Conservation (phyloP, 139 green algal species). For the Chlamydomonas schloesseri region DNA sequence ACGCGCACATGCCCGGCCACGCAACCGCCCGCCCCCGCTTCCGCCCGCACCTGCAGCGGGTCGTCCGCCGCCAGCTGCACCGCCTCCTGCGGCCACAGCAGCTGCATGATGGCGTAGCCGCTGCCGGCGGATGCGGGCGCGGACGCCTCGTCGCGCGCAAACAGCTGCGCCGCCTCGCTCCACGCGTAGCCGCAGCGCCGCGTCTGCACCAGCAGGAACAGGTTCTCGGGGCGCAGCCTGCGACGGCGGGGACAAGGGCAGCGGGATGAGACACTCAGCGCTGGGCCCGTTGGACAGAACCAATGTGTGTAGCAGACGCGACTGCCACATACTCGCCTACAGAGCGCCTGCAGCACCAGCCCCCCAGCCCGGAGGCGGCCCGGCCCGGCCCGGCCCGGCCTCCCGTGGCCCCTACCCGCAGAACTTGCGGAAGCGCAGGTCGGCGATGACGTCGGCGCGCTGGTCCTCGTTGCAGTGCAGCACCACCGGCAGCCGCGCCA, state of each 20-base stretch:
- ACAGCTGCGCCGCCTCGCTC: background rate
- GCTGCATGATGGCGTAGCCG: conserved; percentile 50
- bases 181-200: conserved; percentile 43
- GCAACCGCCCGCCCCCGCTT: too few species aligned
- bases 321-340: too few species aligned
- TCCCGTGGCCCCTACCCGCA: too few species aligned
- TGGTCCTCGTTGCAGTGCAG: conserved; percentile 47
- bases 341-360: too few species aligned
- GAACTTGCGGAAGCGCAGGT: conserved; percentile 12
- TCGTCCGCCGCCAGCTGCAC: background rate
- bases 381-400: too few species aligned
- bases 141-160: background rate
- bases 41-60: too few species aligned
- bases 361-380: too few species aligned
- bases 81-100: conserved; percentile 34
- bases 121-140: conserved; percentile 13
- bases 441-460: background rate
- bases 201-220: conserved; percentile 36
- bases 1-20: too few species aligned
- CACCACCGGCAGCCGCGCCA: conserved; percentile 42
- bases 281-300: too few species aligned
- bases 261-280: too few species aligned
- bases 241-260: background rate
- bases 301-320: too few species aligned
- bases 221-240: conserved; percentile 45